Conservation (phyloP, 805 yeast species). For the Spathaspora sp. region DNA sequence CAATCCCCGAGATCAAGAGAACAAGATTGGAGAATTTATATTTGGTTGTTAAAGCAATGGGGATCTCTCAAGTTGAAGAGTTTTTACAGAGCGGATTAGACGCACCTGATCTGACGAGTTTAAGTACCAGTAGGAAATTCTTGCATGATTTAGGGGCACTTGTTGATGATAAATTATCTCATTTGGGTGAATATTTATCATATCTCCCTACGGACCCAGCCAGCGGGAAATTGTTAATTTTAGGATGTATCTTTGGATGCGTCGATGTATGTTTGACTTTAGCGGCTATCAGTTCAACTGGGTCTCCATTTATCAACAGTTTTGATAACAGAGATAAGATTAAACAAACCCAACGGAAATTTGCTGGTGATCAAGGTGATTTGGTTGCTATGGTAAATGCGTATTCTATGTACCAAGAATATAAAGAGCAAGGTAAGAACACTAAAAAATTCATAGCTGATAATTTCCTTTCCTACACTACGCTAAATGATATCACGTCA, state of each 20-base stretch:
- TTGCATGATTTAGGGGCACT: conserved; percentile 76
- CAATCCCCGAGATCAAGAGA: conserved; percentile 86
- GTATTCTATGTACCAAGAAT: conserved; percentile 46
- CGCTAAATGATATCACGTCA: conserved; percentile 68
- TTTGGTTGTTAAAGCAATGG: conserved; percentile 85
- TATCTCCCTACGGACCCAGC: conserved; percentile 82
- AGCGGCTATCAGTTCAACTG: conserved; percentile 73
- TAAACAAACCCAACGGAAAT: conserved; percentile 40
- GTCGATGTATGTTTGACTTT: conserved; percentile 72
- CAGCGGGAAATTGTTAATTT: conserved; percentile 77
- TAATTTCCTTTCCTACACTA: conserved; percentile 57
- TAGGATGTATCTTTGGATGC: conserved; percentile 81
- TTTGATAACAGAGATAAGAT: conserved; percentile 63
- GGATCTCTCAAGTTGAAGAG: conserved; percentile 62
- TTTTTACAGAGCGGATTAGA: conserved; percentile 78
- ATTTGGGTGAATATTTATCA: conserved; percentile 76
- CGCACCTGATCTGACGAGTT: conserved; percentile 59
- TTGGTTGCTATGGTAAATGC: conserved; percentile 63
- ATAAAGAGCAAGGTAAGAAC: conserved; percentile 19
- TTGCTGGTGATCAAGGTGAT: conserved; percentile 65
- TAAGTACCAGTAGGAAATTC: conserved; percentile 48
- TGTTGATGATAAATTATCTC: conserved; percentile 46
- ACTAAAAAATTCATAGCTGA: conserved; percentile 47
- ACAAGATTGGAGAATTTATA: conserved; percentile 81
- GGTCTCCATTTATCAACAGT: conserved; percentile 67